phyloP scores from a whole-genome alignment of 306 rosid species.

The Erythrophleum fordii region DNA sequence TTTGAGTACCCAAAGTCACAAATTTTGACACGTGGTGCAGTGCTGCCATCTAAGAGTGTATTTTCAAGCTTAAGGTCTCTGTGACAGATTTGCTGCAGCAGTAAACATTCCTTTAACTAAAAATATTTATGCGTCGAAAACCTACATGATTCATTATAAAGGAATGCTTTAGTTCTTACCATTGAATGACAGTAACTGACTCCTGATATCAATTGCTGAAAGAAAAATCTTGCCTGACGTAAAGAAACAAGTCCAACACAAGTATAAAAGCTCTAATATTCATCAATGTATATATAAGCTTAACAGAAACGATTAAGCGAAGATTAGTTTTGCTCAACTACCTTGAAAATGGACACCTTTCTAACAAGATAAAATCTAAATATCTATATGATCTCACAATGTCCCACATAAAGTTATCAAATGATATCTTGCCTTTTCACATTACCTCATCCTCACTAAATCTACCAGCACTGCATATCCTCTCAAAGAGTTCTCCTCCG shows the following conservation, averaged over 20 bases:
- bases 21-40: constrained; percentile 76
- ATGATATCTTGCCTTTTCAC: not conserved
- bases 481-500: constrained; percentile 83
- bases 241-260: constrained; percentile 31
- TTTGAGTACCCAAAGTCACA: constrained; percentile 93
- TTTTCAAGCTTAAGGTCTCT: constrained; percentile 95
- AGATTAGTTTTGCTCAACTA: not conserved
- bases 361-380: not conserved
- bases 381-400: not conserved
- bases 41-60: constrained; percentile 78
- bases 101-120: constrained; percentile 25
- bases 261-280: constrained; percentile 6
- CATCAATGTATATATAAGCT: not conserved
- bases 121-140: constrained; percentile 13
- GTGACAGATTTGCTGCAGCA: constrained; percentile 81
- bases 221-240: constrained; percentile 86
- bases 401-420: constrained; percentile 30
- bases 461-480: constrained; percentile 79
- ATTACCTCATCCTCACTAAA: constrained; percentile 88
- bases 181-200: constrained; percentile 90
- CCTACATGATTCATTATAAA: not conserved
- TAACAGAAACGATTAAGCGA: not conserved
- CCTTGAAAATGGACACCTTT: not conserved
- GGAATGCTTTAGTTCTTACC: constrained; percentile 49
- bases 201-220: constrained; percentile 91